A percentile compares a stretch with the other conserved stretches of the same genome.
Evolutionary conservation across 257 asterid species (phyloP).

Genomic region (Ocimum tenuiflorum): DNA sequence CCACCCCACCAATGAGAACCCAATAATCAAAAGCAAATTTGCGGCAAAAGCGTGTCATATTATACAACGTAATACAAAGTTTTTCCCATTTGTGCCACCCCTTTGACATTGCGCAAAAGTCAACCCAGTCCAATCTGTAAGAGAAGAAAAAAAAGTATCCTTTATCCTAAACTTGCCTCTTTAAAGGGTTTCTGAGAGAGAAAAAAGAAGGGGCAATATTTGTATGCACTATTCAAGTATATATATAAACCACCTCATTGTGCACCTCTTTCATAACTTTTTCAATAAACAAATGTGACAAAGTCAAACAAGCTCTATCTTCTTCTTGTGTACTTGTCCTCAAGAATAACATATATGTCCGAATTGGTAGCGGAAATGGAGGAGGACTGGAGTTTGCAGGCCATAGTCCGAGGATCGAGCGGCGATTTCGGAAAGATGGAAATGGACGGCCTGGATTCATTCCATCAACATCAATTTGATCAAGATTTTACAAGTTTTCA

Average conservation of each 20-base stretch:
- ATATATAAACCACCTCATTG: constrained; percentile 27
- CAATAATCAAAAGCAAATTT: constrained; percentile 8
- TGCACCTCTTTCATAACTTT: constrained; percentile 14
- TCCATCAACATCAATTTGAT: constrained; percentile 17
- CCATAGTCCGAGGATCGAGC: constrained; percentile 47
- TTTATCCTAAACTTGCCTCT: constrained; percentile 8
- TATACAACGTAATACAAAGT: not conserved
- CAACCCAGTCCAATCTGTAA: constrained; percentile 28
- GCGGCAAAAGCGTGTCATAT: constrained; percentile 38
- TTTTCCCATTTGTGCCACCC: constrained; percentile 22
- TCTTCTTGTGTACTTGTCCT: not conserved
- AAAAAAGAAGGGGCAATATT: not conserved
- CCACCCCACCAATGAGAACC: constrained; percentile 38
- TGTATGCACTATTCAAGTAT: not conserved
- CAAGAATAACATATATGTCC: not conserved
- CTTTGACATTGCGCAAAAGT: constrained; percentile 47
- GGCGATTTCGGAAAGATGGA: constrained; percentile 28
- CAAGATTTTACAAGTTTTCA: constrained; percentile 25
- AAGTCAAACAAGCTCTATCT: constrained; percentile 35
- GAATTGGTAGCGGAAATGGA: constrained; percentile 27
- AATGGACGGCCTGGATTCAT: constrained; percentile 10
- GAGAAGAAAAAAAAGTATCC: not conserved
- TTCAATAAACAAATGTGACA: not conserved
- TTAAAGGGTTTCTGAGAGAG: not conserved
- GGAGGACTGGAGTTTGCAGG: constrained; percentile 63